phyloP scores from a whole-genome alignment of 2,329 filamentous ascomycete genomes.

The Calonectria pseudoturangicola region DNA sequence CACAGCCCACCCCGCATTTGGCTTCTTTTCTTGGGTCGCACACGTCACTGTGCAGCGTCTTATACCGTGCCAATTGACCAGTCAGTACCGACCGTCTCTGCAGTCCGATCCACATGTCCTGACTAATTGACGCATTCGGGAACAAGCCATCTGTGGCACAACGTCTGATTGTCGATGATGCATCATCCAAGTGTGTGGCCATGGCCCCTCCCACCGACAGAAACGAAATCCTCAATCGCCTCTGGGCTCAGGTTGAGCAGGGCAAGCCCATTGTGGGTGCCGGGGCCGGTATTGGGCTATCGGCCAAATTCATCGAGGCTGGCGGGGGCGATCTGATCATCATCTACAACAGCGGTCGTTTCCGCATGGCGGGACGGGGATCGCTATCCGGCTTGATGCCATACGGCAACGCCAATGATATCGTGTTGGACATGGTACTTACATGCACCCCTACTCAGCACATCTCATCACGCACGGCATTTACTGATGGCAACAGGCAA shows the following conservation, averaged over 20 bases:
- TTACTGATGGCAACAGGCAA: not conserved
- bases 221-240: slow-evolving; percentile 4
- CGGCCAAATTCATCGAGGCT: slow-evolving; percentile 27
- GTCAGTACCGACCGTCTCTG: not conserved
- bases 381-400: slow-evolving; percentile 24
- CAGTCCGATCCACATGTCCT: not conserved
- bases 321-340: slow-evolving; percentile 26
- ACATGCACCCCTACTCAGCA: not conserved
- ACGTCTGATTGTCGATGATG: not conserved
- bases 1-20: too few species aligned
- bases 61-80: not conserved
- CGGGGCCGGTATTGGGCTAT: slow-evolving; percentile 17
- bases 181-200: not conserved
- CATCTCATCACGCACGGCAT: not conserved
- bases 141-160: not conserved
- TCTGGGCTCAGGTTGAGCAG: slow-evolving; percentile 2
- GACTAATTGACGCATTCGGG: slow-evolving; percentile 11
- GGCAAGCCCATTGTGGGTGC: slow-evolving; percentile 28
- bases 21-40: not conserved
- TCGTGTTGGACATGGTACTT: slow-evolving; percentile 14
- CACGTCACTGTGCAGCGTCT: slow-evolving; percentile 15
- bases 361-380: slow-evolving; percentile 28
- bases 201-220: slow-evolving; percentile 17
- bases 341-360: slow-evolving; percentile 30
- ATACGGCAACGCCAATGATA: slow-evolving; percentile 27